phyloP scores from a whole-genome alignment of 2,329 filamentous ascomycete genomes.

The Bimuria novae-zelandiae region DNA sequence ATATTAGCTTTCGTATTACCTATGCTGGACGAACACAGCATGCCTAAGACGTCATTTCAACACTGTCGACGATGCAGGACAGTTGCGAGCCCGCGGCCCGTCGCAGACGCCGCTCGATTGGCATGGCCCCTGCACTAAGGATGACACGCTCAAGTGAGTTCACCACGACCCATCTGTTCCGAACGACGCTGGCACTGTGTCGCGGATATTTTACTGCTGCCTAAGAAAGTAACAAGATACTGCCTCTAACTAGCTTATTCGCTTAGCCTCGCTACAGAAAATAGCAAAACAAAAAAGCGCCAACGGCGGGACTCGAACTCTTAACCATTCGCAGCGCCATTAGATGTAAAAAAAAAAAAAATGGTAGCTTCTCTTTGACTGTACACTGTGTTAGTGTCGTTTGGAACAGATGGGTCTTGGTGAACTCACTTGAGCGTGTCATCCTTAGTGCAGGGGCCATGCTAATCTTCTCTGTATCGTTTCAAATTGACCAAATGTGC shows the following conservation, averaged over 20 bases:
- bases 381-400: slow-evolving; percentile 48
- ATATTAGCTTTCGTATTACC: too few relatives aligned
- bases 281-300: too few relatives aligned
- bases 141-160: slow-evolving; percentile 65
- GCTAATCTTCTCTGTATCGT: slow-evolving; percentile 48
- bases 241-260: too few relatives aligned
- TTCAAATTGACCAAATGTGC: slow-evolving; percentile 33
- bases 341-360: slow-evolving; percentile 8
- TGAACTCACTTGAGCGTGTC: slow-evolving; percentile 59
- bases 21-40: too few relatives aligned
- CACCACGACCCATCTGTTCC: background rate
- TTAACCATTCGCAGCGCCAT: too few relatives aligned
- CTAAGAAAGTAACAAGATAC: too few relatives aligned
- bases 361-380: slow-evolving; percentile 21
- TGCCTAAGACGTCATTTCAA: too few relatives aligned
- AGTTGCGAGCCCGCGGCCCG: too few relatives aligned
- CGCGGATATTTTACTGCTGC: too few relatives aligned
- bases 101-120: slow-evolving; percentile 25
- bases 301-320: slow-evolving; percentile 6
- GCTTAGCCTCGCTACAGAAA: too few relatives aligned
- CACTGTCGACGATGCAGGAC: too few relatives aligned
- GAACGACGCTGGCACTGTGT: background rate
- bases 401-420: background rate
- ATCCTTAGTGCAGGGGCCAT: slow-evolving; percentile 83
- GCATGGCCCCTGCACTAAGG: slow-evolving; percentile 76